Base-by-base conservation (phyloP, 202 grass and related monocot species). In the Musa balbisiana region DNA sequence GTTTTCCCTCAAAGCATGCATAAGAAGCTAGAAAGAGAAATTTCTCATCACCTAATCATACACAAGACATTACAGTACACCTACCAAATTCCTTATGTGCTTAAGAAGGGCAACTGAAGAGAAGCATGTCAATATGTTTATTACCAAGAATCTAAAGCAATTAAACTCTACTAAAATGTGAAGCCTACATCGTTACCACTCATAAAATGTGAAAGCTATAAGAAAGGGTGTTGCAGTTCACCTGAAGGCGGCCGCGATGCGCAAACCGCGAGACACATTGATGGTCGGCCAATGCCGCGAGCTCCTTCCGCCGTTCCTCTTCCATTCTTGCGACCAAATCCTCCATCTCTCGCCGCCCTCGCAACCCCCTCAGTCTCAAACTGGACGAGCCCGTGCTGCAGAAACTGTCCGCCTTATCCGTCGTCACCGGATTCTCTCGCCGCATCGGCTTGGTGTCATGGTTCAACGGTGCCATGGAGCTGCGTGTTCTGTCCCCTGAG, bases 171-270 rank as follows among this genome's bases (percentile, higher is more conserved):
- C 33, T 8, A 43, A 43, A 43, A 43, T 43, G 33, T 43, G 33
- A 43, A 8, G 33, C 33, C 33, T 43, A 0, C 33, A 43, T 43
- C 33, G 33, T 43, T 8, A 6, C 33, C 33, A 43, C 33, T 43
- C 4, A 43, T 6, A 43, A 43, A 6, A 43, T 43, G 33, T 10
- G 26, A 23, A 65, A 43, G 17, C 33, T 55, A 13, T 19, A 29
- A 10, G 8, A 6, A 29, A 6, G 2, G 21, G 2, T 11, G 11
- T 22, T 49, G n/a, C 10, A 24, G 54, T 22, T 76, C 65, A 98
- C 95, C 87, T 98, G 91, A 82, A 94, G 90, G 71, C 86, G 88
- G 27, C 90, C 90, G 51, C 88, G 92, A 62, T 91, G 79, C 10
- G 58, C 52, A 79, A 94, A 98, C 12, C 80, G 75, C 0, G 95